Percentiles rank a stretch among this genome's conserved stretches.
phyloP scores from a whole-genome alignment of 73 alveolate species.

The Paramecium octaurelia region DNA sequence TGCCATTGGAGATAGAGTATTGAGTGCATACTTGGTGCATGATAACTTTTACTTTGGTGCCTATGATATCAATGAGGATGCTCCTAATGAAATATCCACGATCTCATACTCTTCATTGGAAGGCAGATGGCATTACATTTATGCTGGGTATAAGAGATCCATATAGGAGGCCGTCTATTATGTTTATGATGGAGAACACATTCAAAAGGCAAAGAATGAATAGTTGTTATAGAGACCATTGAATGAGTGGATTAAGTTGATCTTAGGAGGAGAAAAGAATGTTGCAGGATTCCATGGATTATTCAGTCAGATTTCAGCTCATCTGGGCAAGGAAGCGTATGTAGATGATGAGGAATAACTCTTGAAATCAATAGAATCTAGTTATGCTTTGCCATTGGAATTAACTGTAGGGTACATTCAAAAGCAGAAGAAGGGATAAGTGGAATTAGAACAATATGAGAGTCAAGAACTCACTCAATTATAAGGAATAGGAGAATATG shows the following conservation, averaged over 20 bases:
- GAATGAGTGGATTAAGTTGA: neutral
- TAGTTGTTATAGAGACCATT: neutral
- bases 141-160: constrained; percentile 17
- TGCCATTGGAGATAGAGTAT: neutral
- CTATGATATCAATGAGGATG: constrained; percentile 12
- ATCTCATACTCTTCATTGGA: neutral
- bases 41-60: constrained; percentile 39
- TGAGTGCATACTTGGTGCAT: neutral
- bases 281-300: neutral
- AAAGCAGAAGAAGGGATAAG: neutral
- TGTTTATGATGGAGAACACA: constrained; percentile 14
- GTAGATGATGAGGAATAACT: neutral
- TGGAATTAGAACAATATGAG: neutral
- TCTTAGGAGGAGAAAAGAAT: constrained; percentile 16
- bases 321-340: neutral
- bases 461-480: neutral
- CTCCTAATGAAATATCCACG: constrained; percentile 17
- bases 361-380: neutral
- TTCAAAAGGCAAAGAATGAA: neutral
- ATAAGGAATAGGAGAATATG: constrained; percentile 8
- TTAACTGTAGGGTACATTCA: neutral
- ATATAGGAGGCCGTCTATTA: neutral
- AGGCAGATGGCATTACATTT: constrained; percentile 34
- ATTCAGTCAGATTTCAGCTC: neutral
- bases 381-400: constrained; percentile 19